Evolutionary conservation across 108 stramenopile species (phyloP).

Genomic region (Cyclotella distinguenda): DNA sequence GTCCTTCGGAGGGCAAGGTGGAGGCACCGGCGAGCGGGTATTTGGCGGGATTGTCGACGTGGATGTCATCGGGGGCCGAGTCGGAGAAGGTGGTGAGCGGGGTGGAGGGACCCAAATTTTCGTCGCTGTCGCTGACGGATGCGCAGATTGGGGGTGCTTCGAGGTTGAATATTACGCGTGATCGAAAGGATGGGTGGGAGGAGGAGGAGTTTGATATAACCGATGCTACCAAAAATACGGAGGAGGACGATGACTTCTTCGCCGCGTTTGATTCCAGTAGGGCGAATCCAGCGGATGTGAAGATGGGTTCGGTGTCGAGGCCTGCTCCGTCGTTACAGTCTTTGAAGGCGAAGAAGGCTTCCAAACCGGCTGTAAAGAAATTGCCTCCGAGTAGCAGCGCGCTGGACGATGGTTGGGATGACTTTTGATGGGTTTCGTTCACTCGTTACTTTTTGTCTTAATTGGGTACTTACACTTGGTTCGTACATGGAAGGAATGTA

Average conservation of each 20-base stretch:
- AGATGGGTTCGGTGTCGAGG: slow-evolving; percentile 32
- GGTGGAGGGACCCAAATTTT: slow-evolving; percentile 37
- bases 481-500: no score
- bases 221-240: slow-evolving; percentile 4
- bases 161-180: slow-evolving; percentile 23
- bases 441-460: no score
- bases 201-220: slow-evolving; percentile 40
- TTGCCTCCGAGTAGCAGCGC: slow-evolving; percentile 51
- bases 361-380: slow-evolving; percentile 55
- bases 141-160: slow-evolving; percentile 54
- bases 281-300: slow-evolving; percentile 9
- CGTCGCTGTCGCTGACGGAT: slow-evolving; percentile 56
- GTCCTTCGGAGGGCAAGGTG: slow-evolving; percentile 52
- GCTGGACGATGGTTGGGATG: slow-evolving; percentile 84
- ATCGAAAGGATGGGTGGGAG: slow-evolving; percentile 32
- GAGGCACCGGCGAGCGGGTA: slow-evolving; percentile 55
- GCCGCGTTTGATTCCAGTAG: slow-evolving; percentile 59
- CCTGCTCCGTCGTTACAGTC: slow-evolving; percentile 22
- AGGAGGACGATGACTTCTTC: slow-evolving; percentile 63
- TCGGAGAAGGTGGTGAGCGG: slow-evolving; percentile 16
- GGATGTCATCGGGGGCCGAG: slow-evolving; percentile 58
- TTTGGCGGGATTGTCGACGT: slow-evolving; percentile 69
- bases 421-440: slow-evolving; percentile 59
- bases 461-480: no score
- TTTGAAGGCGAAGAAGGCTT: slow-evolving; percentile 31